phyloP scores from a whole-genome alignment of 1,284 basidiomycete genomes.

The Phellopilus nigrolimitatus region DNA sequence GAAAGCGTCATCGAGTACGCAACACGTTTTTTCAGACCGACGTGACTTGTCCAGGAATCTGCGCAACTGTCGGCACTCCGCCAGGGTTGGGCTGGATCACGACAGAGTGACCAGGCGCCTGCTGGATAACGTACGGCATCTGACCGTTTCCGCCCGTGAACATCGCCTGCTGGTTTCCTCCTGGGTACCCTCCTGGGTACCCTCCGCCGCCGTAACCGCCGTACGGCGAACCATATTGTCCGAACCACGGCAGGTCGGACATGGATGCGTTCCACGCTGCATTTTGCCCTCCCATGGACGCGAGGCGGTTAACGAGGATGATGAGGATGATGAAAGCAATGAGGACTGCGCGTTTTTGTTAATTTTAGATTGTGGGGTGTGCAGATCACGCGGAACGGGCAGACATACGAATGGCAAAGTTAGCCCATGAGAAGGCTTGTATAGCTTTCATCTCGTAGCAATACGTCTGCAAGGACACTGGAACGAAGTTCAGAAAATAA shows the following conservation, averaged over 20 bases:
- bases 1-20: background rate
- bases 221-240: slow-evolving; percentile 29
- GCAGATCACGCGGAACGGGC: slow-evolving; percentile 33
- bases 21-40: slow-evolving; percentile 18
- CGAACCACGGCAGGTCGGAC: slow-evolving; percentile 49
- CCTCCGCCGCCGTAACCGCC: slow-evolving; percentile 10
- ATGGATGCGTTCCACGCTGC: slow-evolving; percentile 48
- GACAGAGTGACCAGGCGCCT: slow-evolving; percentile 58
- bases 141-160: slow-evolving; percentile 19
- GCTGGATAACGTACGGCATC: slow-evolving; percentile 35
- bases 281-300: slow-evolving; percentile 38
- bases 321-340: slow-evolving; percentile 42
- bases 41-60: slow-evolving; percentile 46
- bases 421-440: slow-evolving; percentile 72
- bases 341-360: slow-evolving; percentile 31
- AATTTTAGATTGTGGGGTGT: slow-evolving; percentile 10
- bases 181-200: slow-evolving; percentile 19
- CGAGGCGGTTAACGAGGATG: slow-evolving; percentile 39
- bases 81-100: slow-evolving; percentile 66
- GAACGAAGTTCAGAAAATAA: slow-evolving; percentile 12
- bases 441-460: slow-evolving; percentile 77
- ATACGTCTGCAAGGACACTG: slow-evolving; percentile 52
- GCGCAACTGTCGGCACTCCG: slow-evolving; percentile 53
- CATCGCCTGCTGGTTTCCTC: slow-evolving; percentile 24
- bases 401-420: slow-evolving; percentile 56